A percentile compares a stretch with the other conserved stretches of the same genome.
phyloP scores from a whole-genome alignment of 2,329 filamentous ascomycete genomes.

The Colletotrichum kahawae region DNA sequence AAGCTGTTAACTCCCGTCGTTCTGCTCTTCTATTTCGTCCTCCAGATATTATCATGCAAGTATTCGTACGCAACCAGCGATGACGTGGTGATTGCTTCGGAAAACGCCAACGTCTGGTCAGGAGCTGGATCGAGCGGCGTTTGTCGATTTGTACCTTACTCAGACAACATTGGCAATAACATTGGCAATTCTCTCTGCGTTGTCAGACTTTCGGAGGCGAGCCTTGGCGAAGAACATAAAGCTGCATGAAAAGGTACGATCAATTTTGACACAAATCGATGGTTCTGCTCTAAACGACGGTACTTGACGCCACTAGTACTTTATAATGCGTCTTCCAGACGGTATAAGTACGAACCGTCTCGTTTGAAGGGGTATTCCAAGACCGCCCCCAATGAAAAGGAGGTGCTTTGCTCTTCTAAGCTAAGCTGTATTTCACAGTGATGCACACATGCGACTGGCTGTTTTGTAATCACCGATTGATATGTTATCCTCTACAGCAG shows the following conservation, averaged over 20 bases:
- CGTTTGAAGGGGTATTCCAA: fast-evolving
- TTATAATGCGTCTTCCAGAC: background rate
- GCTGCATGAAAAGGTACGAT: no score
- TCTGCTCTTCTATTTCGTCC: no score
- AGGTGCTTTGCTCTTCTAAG: no score
- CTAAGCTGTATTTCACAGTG: background rate
- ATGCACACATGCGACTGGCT: fast-evolving
- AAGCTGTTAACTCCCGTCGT: no score
- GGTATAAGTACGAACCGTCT: background rate
- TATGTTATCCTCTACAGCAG: background rate
- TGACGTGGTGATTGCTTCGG: background rate
- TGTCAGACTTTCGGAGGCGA: no score
- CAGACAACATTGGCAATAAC: no score
- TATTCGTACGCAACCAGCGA: background rate
- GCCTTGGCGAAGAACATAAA: no score
- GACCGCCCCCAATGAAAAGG: background rate
- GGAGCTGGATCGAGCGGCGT: background rate
- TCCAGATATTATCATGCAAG: no score
- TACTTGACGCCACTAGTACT: background rate
- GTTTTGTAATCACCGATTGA: background rate
- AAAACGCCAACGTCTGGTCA: background rate
- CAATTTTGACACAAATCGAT: no score
- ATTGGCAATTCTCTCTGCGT: no score
- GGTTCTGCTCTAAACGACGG: no score
- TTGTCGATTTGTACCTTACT: no score